Conservation (phyloP, 2,329 filamentous ascomycete genomes). For the Paradendryphiella salina region DNA sequence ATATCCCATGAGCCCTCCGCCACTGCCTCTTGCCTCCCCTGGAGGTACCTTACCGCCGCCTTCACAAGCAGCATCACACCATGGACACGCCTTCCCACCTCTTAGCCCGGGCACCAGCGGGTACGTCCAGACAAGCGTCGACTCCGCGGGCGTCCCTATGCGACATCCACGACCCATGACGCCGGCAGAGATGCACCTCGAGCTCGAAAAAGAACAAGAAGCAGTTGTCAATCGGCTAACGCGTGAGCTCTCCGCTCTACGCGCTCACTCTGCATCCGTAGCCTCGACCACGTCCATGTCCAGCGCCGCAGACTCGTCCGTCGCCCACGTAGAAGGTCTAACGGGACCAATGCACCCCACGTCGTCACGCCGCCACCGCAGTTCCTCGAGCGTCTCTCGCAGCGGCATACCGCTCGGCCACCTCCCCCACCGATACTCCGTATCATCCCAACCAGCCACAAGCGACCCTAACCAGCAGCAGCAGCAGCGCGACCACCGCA, state of each 20-base stretch:
- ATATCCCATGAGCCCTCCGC: conserved; percentile 53
- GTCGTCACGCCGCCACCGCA: conserved; percentile 60
- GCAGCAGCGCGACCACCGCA: conserved; percentile 30
- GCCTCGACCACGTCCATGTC: conserved; percentile 55
- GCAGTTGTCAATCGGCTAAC: conserved; percentile 92
- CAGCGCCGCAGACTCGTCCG: conserved; percentile 53
- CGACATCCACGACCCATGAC: conserved; percentile 87
- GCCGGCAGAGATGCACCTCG: conserved; percentile 81
- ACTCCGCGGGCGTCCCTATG: conserved; percentile 64
- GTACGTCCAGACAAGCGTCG: conserved; percentile 30
- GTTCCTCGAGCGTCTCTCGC: conserved; percentile 57
- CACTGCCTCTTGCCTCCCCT: conserved; percentile 48
- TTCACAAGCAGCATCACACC: conserved; percentile 24
- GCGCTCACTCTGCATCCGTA: conserved; percentile 66
- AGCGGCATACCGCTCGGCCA: conserved; percentile 27
- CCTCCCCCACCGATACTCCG: conserved; percentile 39
- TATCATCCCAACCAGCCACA: conserved; percentile 37
- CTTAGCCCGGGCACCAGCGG: conserved; percentile 40
- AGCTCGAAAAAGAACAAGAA: conserved; percentile 94
- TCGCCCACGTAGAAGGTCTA: conserved; percentile 47
- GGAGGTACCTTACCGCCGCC: conserved; percentile 34
- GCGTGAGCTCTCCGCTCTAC: conserved; percentile 83
- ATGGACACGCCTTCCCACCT: conserved; percentile 42
- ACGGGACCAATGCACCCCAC: conserved; percentile 57
- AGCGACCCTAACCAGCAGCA: conserved; percentile 24